These are phyloP conservation scores for Syncephalastrum racemosum DNA, from an alignment of 371 early-diverging fungal species.

Conservation along the genomic window DNA sequence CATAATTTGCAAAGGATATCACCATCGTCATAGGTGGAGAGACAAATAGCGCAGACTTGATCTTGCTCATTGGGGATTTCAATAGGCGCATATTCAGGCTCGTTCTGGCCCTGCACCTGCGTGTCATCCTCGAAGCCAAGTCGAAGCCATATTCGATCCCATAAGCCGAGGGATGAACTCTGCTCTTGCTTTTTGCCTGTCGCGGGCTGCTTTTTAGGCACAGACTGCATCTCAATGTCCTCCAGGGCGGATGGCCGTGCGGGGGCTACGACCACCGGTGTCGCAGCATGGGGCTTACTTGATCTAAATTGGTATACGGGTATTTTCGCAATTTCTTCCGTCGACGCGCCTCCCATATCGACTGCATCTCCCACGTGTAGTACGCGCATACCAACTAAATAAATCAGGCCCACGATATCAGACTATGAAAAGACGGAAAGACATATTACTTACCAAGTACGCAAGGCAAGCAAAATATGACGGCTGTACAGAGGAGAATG, in stretches of 20 bases:
- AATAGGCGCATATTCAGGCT: conserved; percentile 25
- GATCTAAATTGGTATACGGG: conserved; percentile 48
- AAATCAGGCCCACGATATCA: neutral
- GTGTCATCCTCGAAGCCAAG: conserved; percentile 14
- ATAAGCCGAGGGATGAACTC: conserved; percentile 11
- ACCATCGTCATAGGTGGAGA: conserved; percentile 64
- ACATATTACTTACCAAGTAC: conserved; percentile 41
- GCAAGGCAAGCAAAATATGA: conserved; percentile 68
- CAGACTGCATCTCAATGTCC: conserved; percentile 9
- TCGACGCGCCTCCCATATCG: conserved; percentile 63
- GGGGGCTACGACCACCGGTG: conserved; percentile 1
- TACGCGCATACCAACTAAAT: conserved; percentile 53
- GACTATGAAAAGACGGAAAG: neutral
- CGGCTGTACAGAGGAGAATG: conserved; percentile 59
- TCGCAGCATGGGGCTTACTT: conserved; percentile 5
- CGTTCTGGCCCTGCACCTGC: conserved; percentile 9
- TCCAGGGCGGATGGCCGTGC: conserved; percentile 3
- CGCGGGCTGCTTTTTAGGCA: conserved; percentile 15
- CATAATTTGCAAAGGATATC: conserved; percentile 60
- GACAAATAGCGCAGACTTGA: conserved; percentile 64
- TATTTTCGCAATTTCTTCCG: conserved; percentile 57
- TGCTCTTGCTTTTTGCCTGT: conserved; percentile 1
- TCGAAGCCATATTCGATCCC: conserved; percentile 31
- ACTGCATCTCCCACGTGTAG: conserved; percentile 57
- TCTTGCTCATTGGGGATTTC: conserved; percentile 48